Base-by-base conservation (phyloP, 1,139 yeast genomes). In the Yamadazyma atlantica region DNA sequence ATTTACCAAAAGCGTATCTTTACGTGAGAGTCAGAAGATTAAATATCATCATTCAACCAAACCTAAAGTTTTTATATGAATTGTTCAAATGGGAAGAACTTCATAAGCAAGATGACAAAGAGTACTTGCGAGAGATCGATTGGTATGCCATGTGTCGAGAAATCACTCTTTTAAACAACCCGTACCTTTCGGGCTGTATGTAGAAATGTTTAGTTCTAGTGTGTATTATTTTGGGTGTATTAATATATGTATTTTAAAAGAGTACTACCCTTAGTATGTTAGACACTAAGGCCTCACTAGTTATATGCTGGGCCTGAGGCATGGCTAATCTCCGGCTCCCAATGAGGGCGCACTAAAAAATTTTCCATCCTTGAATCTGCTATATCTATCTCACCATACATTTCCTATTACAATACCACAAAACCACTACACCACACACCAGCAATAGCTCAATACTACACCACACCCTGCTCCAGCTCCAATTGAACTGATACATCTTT, bases 91-190 rank as follows among this genome's bases (percentile, higher is more conserved):
- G 78, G 78, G 74, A 70, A 39, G 76, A 72, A 42, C 49, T 40
- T 24, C 62, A 60, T 44, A 54, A 52, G 38, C 38, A 40, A 45
- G 53, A 44, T 38, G 40, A 44, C 29, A 43, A 45, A 15, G 45
- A 43, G 19, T 45, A 48, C 28, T 57, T 80, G 29, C 64, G 95
- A 26, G 89, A 82, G 46, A 82, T 87, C 34, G 96, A 89, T 54
- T 90, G 97, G 97, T 85, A 80, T 55, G 73, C 85, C n/a, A 66
- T 90, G 57, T 87, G 97, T 58, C 75, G 95, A 32, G 95, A 89
- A 52, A 86, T 90, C 43, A 80, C 84, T 54, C 71, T 74, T 45
- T 70, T 90, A 62, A 90, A 90, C 60, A 72, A 73, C 47, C 85
- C 84, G 1, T 82, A 80, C 49, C 48, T 67, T 14, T 28, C 30